Conservation (phyloP, 768 basidiomycete species). For the Suillus subalutaceus region DNA sequence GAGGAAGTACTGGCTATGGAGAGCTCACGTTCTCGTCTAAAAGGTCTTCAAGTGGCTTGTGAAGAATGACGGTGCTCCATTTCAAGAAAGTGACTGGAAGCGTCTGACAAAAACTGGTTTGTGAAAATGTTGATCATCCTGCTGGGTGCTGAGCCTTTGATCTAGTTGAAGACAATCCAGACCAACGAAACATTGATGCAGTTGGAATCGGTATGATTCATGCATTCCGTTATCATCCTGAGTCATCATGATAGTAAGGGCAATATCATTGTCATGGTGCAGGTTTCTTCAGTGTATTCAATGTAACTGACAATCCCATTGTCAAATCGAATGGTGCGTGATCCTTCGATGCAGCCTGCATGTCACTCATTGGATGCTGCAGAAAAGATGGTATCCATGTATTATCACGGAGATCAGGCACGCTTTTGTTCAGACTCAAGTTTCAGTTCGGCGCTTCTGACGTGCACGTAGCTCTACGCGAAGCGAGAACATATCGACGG, state of each 20-base stretch:
- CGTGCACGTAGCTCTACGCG: constrained; percentile 6
- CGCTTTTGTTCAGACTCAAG: neutral
- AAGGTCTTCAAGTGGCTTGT: constrained; percentile 43
- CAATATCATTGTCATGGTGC: neutral
- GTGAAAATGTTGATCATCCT: neutral
- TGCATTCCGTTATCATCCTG: neutral
- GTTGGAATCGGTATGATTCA: constrained; percentile 35
- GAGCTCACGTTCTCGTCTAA: constrained; percentile 19
- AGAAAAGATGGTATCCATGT: constrained; percentile 7
- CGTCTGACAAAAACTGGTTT: constrained; percentile 47
- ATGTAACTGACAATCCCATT: constrained; percentile 30
- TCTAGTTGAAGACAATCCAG: constrained; percentile 53
- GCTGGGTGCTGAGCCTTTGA: neutral
- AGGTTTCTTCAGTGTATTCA: constrained; percentile 33
- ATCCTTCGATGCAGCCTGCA: neutral
- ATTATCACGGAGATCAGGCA: constrained; percentile 14
- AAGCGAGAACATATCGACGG: neutral
- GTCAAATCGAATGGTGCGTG: constrained; percentile 24
- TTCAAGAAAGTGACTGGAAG: constrained; percentile 49
- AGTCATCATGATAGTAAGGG: neutral
- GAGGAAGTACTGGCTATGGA: neutral
- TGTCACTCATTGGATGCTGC: neutral
- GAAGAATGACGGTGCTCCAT: constrained; percentile 50
- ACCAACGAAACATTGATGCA: constrained; percentile 55
- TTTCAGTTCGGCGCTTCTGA: neutral